Evolutionary conservation across 2,329 filamentous ascomycete genomes (phyloP), one percentile per base, ranked within the genome.

Genomic region (Aotearoamyces nothofagi): DNA sequence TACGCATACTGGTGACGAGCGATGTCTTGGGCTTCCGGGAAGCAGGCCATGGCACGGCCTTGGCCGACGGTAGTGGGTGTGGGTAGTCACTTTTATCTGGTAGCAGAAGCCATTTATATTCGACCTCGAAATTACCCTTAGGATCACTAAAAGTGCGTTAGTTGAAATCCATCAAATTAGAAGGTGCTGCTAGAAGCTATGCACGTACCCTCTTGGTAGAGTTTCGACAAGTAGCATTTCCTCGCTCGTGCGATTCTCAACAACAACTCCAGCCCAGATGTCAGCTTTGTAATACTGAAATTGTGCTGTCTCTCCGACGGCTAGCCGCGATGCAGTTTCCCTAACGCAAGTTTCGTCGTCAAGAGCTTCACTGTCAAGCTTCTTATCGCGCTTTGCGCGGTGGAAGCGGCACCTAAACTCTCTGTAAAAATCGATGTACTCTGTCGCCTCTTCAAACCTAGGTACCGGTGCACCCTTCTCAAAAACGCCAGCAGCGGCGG

Each of bases 401-500:
- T 98, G 90, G 55, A 92, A 93, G 35, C 86, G 81, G 57, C 90
- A 98, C 42, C 80, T 83, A 50, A 96, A 86, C 47, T 93, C 83
- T 43, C 92, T 87, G 1, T 79, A 84, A 44, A 84, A 80, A 42
- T 92, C 78, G 40, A 81, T 87, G 52, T 94, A 94, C 50, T 94
- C 84, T 2, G 75, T 83, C 5, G 84, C 84, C 46, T 94, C 84
- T 42, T 92, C 82, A 50, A 86, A 87, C 2, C 92, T 79, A 0
- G 83, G 80, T 16, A 92, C 75, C 7, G 19, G 7, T 19, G 83
- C 72, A 16, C 81, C 81, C 43, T 83, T 72, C 49, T 98, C 87
- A 27, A 94, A 75, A 48, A 92, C 80, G 2, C 90, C 90, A 19
- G 86, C 87, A 13, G 87, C 76, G 5, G 84, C 78, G 3, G 90